Percentiles rank a stretch among this genome's conserved stretches.
Conservation (phyloP, 1,139 yeast species). For the Taiozyma sp. region DNA sequence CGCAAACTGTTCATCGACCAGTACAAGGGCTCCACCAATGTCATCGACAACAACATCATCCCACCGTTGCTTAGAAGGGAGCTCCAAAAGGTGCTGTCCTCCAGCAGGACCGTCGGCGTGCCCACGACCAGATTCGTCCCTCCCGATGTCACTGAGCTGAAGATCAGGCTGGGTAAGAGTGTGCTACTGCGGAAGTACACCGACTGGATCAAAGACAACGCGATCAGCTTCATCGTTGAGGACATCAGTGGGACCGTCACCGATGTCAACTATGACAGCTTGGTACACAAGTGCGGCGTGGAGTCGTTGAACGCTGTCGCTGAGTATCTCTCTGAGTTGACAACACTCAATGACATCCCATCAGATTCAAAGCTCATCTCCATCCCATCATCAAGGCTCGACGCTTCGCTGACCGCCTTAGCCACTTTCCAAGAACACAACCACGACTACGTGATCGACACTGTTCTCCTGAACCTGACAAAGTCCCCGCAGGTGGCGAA, state of each 20-base stretch:
- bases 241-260: slow-evolving; percentile 2
- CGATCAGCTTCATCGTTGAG: background rate
- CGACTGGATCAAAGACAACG: background rate
- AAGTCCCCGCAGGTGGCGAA: background rate
- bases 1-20: background rate
- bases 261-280: slow-evolving; percentile 1
- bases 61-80: background rate
- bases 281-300: background rate
- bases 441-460: background rate
- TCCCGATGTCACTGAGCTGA: background rate
- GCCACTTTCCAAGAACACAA: background rate
- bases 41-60: background rate
- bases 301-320: background rate
- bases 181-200: background rate
- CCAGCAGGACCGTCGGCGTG: no score
- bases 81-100: background rate
- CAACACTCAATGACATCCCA: background rate
- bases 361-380: background rate
- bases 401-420: background rate
- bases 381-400: background rate
- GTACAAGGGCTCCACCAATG: background rate
- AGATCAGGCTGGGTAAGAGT: background rate
- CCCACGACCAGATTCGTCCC: no score
- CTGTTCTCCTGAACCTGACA: background rate
- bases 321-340: background rate